A percentile compares a stretch with the other conserved stretches of the same genome.
Conservation (phyloP, 371 early-diverging fungal species). For the Sporodiniella umbellata region DNA sequence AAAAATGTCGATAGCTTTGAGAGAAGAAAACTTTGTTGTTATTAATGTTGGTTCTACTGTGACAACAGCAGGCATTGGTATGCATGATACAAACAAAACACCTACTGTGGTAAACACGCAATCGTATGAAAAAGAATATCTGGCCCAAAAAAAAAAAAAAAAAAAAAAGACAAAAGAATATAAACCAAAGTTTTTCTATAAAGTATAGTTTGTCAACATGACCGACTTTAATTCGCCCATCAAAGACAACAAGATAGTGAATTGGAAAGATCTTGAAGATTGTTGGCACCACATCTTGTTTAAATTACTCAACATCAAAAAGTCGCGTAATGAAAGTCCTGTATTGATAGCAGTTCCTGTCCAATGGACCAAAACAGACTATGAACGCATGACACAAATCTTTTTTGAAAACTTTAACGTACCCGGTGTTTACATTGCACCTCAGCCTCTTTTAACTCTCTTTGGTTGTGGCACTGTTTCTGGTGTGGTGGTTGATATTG, state of each 20-base stretch:
- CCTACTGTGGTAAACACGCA: constrained; percentile 61
- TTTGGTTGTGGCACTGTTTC: constrained; percentile 78
- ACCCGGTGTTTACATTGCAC: constrained; percentile 81
- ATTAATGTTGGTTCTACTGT: constrained; percentile 69
- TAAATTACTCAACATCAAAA: constrained; percentile 71
- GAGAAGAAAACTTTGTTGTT: constrained; percentile 74
- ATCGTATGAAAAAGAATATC: too few relatives aligned
- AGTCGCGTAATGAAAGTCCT: constrained; percentile 74
- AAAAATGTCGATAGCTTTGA: constrained; percentile 46
- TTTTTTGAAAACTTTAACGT: constrained; percentile 89
- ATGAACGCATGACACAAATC: constrained; percentile 80
- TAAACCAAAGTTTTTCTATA: constrained; percentile 1
- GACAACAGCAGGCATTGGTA: constrained; percentile 67
- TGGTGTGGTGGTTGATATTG: constrained; percentile 89
- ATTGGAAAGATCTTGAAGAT: constrained; percentile 78
- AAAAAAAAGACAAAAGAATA: not conserved
- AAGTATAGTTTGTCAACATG: constrained; percentile 30
- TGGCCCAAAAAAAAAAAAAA: too few relatives aligned
- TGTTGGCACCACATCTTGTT: constrained; percentile 76
- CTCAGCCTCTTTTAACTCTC: constrained; percentile 77
- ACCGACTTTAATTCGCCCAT: constrained; percentile 56
- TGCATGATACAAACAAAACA: constrained; percentile 67
- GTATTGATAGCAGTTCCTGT: constrained; percentile 77
- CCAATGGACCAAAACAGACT: constrained; percentile 80
- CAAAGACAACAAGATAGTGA: constrained; percentile 55